These are phyloP conservation scores for Malassezia sympodialis DNA, from an alignment of 1,284 basidiomycete genomes.

Conservation along the genomic window DNA sequence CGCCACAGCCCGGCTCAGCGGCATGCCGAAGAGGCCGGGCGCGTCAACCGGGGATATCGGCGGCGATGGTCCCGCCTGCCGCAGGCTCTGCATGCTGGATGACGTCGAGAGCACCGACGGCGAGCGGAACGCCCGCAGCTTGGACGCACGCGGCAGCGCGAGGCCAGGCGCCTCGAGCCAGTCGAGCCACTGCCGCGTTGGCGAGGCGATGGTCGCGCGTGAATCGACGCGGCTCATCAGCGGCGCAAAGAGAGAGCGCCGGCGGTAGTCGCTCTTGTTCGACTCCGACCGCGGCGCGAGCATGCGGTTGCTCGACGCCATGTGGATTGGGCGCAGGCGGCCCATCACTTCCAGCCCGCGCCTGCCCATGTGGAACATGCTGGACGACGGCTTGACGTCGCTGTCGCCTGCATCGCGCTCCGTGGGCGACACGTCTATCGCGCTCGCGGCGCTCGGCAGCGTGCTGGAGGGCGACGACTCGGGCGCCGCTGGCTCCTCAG, in stretches of 20 bases:
- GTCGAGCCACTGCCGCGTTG: conserved; percentile 25
- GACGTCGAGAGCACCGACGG: conserved; percentile 14
- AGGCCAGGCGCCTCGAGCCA: conserved; percentile 14
- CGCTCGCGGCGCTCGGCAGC: conserved; percentile 2
- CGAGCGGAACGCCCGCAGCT: conserved; percentile 12
- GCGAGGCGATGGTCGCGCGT: not conserved
- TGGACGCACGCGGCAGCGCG: not conserved
- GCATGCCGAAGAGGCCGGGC: conserved; percentile 27
- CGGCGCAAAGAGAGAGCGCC: conserved; percentile 15
- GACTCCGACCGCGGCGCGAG: not conserved
- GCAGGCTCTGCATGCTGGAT: conserved; percentile 17
- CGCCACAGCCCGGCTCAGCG: conserved; percentile 31
- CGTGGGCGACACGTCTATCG: not conserved
- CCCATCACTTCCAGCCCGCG: conserved; percentile 16
- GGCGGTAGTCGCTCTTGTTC: conserved; percentile 1
- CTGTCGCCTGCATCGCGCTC: not conserved
- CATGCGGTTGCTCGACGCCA: not conserved
- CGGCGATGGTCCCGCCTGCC: not conserved
- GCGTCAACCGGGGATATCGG: not conserved
- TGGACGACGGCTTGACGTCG: not conserved
- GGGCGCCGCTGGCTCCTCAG: not conserved
- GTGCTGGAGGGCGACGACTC: not conserved
- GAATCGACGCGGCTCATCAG: not conserved
- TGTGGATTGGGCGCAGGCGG: not conserved
- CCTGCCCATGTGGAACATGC: conserved; percentile 9